phyloP scores from a whole-genome alignment of 2,329 filamentous ascomycete species.

The Curvularia eragrostidis region DNA sequence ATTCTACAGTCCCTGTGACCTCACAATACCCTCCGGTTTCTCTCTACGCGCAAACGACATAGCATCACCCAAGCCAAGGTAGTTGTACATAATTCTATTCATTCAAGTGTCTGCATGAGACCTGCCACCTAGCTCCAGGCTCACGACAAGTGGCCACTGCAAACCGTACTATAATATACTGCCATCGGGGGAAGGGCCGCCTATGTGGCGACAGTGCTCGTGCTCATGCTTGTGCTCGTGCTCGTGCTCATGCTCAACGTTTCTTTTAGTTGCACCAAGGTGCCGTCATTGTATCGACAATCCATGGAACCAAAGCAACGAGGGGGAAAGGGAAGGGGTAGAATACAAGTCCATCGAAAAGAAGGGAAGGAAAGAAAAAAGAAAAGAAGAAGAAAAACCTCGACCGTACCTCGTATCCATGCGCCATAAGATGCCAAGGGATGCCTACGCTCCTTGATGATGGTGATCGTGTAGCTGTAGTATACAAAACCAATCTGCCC shows the following conservation, averaged over 20 bases:
- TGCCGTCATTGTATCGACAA: conserved; percentile 26
- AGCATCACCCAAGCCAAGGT: neutral
- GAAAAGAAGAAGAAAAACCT: conserved; percentile 18
- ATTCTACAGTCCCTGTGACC: neutral
- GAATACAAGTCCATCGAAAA: conserved; percentile 16
- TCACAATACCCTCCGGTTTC: neutral
- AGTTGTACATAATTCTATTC: neutral
- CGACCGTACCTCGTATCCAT: conserved; percentile 21
- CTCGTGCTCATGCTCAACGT: conserved; percentile 22
- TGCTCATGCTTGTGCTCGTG: conserved; percentile 3
- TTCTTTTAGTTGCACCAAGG: conserved; percentile 26
- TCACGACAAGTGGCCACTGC: conserved; percentile 18
- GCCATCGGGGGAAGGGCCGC: conserved; percentile 5
- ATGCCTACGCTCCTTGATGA: conserved; percentile 42
- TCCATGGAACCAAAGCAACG: conserved; percentile 22
- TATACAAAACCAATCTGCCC: conserved; percentile 45
- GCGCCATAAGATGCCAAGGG: conserved; percentile 42
- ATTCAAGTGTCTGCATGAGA: conserved; percentile 4
- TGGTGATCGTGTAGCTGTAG: conserved; percentile 46
- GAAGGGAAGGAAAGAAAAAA: conserved; percentile 22
- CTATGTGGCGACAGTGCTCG: conserved; percentile 12
- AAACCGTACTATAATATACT: neutral
- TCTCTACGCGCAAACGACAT: neutral
- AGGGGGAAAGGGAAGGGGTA: conserved; percentile 16
- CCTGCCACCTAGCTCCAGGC: conserved; percentile 22